Percentiles rank a stretch among this genome's conserved stretches.
Conservation (phyloP, 176 grass and related monocot species). For the Elaeis guineensis region DNA sequence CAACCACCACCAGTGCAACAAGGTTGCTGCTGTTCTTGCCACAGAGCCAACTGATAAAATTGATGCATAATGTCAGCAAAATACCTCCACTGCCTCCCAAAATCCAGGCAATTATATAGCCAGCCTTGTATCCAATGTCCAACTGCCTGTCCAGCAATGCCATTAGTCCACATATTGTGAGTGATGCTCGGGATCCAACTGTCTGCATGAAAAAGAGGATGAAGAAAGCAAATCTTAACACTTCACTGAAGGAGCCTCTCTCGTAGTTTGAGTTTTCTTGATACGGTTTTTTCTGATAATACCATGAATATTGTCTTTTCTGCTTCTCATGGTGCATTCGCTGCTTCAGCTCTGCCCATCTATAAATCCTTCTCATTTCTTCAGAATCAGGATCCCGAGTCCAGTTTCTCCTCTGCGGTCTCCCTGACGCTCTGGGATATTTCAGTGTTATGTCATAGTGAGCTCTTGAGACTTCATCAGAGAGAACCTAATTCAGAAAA, state of each 20-base stretch:
- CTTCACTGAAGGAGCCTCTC: slow-evolving; percentile 14
- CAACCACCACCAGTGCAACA: slow-evolving; percentile 17
- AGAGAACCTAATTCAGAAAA: slow-evolving; percentile 16
- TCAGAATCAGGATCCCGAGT: slow-evolving; percentile 3
- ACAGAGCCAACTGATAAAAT: slow-evolving; percentile 28
- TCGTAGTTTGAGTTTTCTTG: slow-evolving; percentile 3
- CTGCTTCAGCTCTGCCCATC: slow-evolving; percentile 14
- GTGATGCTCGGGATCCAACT: slow-evolving; percentile 15
- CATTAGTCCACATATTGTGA: slow-evolving; percentile 5
- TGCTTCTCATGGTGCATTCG: not conserved
- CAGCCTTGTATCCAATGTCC: slow-evolving; percentile 27
- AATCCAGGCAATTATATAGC: slow-evolving; percentile 22
- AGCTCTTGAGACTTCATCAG: slow-evolving; percentile 17
- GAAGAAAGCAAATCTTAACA: slow-evolving; percentile 18
- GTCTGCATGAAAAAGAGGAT: slow-evolving; percentile 15
- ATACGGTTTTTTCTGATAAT: not conserved
- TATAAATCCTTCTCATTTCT: slow-evolving; percentile 8
- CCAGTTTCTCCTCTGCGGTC: not conserved
- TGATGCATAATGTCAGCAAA: slow-evolving; percentile 15
- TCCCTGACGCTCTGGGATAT: not conserved
- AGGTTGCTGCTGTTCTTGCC: slow-evolving; percentile 28
- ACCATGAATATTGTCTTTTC: slow-evolving; percentile 12
- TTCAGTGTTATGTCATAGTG: slow-evolving; percentile 11
- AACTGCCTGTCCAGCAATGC: slow-evolving; percentile 19
- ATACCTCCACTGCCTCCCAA: slow-evolving; percentile 18